Percentiles rank a stretch among this genome's conserved stretches.
These are phyloP conservation scores for Cutaneotrichosporon spelunceum DNA, from an alignment of 1,284 basidiomycete species.

Conservation along the genomic window DNA sequence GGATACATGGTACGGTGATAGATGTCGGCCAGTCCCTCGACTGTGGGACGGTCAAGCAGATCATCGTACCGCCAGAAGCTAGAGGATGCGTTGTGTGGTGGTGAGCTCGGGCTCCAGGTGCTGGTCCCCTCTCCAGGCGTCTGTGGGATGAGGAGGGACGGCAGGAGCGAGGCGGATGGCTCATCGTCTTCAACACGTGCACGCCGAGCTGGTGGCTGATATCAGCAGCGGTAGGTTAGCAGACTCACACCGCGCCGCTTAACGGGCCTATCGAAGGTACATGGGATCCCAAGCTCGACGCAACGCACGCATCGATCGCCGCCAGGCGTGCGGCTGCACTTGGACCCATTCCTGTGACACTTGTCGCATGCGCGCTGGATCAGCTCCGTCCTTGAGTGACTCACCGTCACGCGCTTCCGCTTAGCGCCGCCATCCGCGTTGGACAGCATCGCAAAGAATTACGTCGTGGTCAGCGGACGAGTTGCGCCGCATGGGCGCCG, in stretches of 20 bases:
- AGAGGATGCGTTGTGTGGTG: background rate
- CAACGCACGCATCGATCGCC: background rate
- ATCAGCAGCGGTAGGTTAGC: background rate
- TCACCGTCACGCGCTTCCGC: constrained; percentile 7
- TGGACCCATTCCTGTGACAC: constrained; percentile 5
- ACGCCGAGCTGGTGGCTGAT: constrained; percentile 1
- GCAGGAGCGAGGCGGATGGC: background rate
- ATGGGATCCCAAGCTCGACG: constrained; percentile 2
- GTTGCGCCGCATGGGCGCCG: background rate
- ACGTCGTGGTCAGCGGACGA: background rate
- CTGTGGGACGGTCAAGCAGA: background rate
- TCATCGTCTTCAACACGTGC: background rate
- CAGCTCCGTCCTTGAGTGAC: background rate
- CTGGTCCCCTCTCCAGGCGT: background rate
- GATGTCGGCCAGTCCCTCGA: background rate
- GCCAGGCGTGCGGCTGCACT: background rate
- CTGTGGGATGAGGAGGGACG: background rate
- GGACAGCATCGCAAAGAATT: background rate
- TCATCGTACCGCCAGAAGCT: constrained; percentile 2
- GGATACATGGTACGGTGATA: constrained; percentile 1
- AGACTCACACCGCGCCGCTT: constrained; percentile 4
- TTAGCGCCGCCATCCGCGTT: background rate
- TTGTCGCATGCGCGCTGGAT: constrained; percentile 5
- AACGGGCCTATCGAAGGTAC: background rate
- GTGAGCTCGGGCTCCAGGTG: background rate